Conservation (phyloP, 345 rosid species). For the Hibiscus trionum region DNA sequence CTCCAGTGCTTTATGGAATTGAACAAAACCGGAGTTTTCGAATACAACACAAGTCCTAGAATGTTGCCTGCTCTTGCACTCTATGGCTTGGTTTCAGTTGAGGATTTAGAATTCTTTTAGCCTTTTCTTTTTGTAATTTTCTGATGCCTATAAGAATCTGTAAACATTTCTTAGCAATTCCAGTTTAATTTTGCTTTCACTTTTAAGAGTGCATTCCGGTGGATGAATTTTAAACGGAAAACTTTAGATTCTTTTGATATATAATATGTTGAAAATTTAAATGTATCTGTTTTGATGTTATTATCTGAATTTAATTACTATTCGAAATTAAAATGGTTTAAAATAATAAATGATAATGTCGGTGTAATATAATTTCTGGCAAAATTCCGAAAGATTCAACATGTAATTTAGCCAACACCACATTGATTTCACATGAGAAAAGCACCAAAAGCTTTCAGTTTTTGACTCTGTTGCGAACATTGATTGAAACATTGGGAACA, state of each 20-base stretch:
- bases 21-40: neutral
- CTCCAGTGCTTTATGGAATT: conserved; percentile 6
- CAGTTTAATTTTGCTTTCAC: neutral
- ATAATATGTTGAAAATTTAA: no score
- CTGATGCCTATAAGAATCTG: neutral
- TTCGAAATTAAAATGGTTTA: no score
- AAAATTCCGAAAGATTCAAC: no score
- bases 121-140: neutral
- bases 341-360: no score
- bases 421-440: no score
- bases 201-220: no score
- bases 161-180: neutral
- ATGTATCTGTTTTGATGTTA: no score
- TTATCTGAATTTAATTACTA: no score
- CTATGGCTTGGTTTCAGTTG: neutral
- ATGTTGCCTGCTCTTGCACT: neutral
- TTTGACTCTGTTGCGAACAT: neutral
- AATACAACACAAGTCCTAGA: neutral
- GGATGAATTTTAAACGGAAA: no score
- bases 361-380: no score
- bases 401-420: neutral
- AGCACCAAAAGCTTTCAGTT: neutral
- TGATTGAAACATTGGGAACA: neutral
- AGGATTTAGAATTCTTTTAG: neutral
- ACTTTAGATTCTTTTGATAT: no score